A percentile compares a stretch with the other conserved stretches of the same genome.
Evolutionary conservation across 2,329 filamentous ascomycete genomes (phyloP).

Genomic region (Clonostachys solani): DNA sequence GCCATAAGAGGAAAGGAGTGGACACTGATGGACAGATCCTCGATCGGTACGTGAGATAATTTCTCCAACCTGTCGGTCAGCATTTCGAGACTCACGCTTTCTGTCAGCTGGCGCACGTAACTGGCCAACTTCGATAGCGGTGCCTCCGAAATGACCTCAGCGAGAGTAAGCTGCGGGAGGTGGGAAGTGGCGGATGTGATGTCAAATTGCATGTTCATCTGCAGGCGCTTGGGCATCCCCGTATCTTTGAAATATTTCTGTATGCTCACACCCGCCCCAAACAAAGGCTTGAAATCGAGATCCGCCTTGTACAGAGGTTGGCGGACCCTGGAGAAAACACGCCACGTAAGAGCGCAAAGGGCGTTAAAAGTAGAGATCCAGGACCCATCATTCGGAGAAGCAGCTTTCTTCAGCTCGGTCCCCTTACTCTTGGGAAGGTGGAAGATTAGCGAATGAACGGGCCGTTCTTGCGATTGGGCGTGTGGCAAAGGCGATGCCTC

Average conservation of each 20-base stretch:
- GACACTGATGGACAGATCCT: slow-evolving; percentile 21
- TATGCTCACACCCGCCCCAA: slow-evolving; percentile 31
- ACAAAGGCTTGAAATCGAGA: slow-evolving; percentile 17
- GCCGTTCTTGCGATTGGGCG: not conserved
- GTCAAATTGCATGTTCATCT: slow-evolving; percentile 26
- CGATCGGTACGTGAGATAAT: slow-evolving; percentile 25
- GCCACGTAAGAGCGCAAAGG: slow-evolving; percentile 33
- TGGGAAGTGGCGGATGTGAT: slow-evolving; percentile 14
- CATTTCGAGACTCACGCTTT: slow-evolving; percentile 21
- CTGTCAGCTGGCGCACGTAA: slow-evolving; percentile 29
- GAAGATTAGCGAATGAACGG: slow-evolving; percentile 25
- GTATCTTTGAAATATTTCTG: slow-evolving; percentile 22
- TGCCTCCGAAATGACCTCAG: slow-evolving; percentile 26
- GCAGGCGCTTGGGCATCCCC: slow-evolving; percentile 22
- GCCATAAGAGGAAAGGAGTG: slow-evolving; percentile 28
- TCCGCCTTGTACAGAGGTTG: slow-evolving; percentile 24
- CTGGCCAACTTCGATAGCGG: slow-evolving; percentile 26
- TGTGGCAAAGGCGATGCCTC: not conserved
- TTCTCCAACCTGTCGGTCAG: slow-evolving; percentile 17
- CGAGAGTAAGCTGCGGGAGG: slow-evolving; percentile 18
- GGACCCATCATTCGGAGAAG: slow-evolving; percentile 20
- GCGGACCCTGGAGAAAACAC: slow-evolving; percentile 25
- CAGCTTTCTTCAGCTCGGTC: slow-evolving; percentile 28
- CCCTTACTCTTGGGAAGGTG: slow-evolving; percentile 38
- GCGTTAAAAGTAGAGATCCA: slow-evolving; percentile 42